phyloP scores from a whole-genome alignment of 2,329 filamentous ascomycete species.

The Zasmidium angulare region DNA sequence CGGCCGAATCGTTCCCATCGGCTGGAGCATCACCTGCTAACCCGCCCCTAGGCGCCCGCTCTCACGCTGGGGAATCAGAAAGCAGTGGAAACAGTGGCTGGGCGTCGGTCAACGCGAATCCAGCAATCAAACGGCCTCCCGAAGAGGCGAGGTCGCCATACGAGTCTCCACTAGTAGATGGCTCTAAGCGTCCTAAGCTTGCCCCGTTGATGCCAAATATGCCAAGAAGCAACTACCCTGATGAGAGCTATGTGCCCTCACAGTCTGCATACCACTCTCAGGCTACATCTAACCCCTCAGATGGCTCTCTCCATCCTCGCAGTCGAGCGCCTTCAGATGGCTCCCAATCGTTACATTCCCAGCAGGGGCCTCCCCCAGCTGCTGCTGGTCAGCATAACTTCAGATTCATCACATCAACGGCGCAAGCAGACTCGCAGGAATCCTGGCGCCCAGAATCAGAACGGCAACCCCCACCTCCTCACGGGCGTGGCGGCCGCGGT shows the following conservation, averaged over 20 bases:
- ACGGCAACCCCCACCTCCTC: constrained; percentile 8
- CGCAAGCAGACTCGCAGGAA: constrained; percentile 31
- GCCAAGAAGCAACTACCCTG: constrained; percentile 34
- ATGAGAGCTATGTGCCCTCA: constrained; percentile 22
- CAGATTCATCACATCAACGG: constrained; percentile 36
- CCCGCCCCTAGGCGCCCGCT: constrained; percentile 18
- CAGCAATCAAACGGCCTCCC: constrained; percentile 43
- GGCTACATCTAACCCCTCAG: constrained; percentile 9
- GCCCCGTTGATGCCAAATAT: constrained; percentile 38
- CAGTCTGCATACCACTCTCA: constrained; percentile 18
- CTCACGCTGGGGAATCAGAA: constrained; percentile 25
- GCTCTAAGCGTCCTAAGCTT: constrained; percentile 48
- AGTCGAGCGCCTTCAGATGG: constrained; percentile 36
- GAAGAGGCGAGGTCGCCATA: constrained; percentile 34
- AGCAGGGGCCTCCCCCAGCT: constrained; percentile 19
- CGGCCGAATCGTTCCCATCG: constrained; percentile 25
- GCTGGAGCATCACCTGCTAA: constrained; percentile 18
- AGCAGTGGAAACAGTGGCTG: constrained; percentile 37
- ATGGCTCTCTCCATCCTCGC: constrained; percentile 18
- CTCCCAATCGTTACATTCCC: constrained; percentile 28
- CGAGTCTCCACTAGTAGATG: constrained; percentile 34
- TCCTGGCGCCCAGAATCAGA: constrained; percentile 29
- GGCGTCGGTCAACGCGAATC: constrained; percentile 46
- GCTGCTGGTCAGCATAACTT: constrained; percentile 25
- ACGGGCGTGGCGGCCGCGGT: constrained; percentile 25